Base-by-base conservation (phyloP, 2,329 filamentous ascomycete species). In the Aspergillus fischeri region DNA sequence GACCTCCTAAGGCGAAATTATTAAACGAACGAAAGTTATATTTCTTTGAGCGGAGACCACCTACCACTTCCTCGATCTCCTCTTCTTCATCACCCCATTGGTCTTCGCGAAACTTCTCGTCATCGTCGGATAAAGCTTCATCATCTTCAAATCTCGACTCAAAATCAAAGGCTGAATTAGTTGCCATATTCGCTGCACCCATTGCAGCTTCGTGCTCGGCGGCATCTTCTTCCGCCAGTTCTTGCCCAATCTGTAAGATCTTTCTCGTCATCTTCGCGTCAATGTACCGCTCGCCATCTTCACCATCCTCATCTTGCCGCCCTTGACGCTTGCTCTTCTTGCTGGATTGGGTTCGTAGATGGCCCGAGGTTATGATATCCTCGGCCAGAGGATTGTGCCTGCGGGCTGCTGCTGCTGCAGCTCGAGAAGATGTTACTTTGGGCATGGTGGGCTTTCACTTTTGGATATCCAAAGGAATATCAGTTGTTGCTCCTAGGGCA, bases 371-470 rank as follows among this genome's bases (percentile, higher is more conserved):
- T 65, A 88, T 77, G 70, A 97, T 82, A 68, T 97, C 94, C 70
- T 96, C 90, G 67, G 93, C 89, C 59, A 99, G 88, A 44, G 93
- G 92, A 66, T 95, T 95, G 77, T 97, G 93, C 63, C 90, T 86
- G 69, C 88, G 86, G 59, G 81, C 81, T 57, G 67, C 65, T 81
- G 80, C 71, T 81, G 85, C 64, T 73, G 85, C 64, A 73, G 77
- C 57, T 80, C 81, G 64, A 75, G 78, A 63, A 80, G 83, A 83
- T 28, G 80, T 84, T 51, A 88, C 86, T 80, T 96, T 96, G 41
- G 92, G 91, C 92, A 96, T 96, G 59, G 28, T 73, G 59, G 25
- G 21, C 11, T 47, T 41, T 17, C 35, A 38, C 47, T 24, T 29
- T 49, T 47, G n/a, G 20, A 29, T 35, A 54, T 11, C 4, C 21